These are phyloP conservation scores for Przewalskia tangutica DNA, from an alignment of 257 asterid species.

Conservation along the genomic window DNA sequence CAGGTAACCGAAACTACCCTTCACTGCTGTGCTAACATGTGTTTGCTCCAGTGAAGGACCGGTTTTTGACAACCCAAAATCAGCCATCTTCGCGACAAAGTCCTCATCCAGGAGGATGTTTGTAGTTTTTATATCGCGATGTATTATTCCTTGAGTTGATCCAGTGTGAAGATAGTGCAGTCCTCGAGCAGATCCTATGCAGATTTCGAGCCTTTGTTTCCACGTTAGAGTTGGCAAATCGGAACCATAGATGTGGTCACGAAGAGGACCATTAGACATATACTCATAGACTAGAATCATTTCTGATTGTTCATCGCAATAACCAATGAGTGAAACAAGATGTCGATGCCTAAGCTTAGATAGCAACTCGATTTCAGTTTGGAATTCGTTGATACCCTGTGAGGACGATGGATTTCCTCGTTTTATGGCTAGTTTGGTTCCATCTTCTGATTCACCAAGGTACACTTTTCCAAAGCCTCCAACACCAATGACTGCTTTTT, in stretches of 20 bases:
- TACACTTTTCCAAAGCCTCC: slow-evolving; percentile 99
- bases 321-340: slow-evolving; percentile 75
- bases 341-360: slow-evolving; percentile 88
- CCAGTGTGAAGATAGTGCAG: slow-evolving; percentile 94
- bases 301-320: slow-evolving; percentile 74
- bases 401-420: slow-evolving; percentile 82
- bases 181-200: slow-evolving; percentile 93
- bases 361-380: slow-evolving; percentile 65
- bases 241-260: slow-evolving; percentile 74
- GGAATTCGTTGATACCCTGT: slow-evolving; percentile 85
- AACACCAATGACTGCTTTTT: slow-evolving; percentile 58
- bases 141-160: slow-evolving; percentile 79
- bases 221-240: slow-evolving; percentile 45
- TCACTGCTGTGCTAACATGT: slow-evolving; percentile 90
- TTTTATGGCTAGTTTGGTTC: slow-evolving; percentile 68
- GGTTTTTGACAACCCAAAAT: slow-evolving; percentile 79
- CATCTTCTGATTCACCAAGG: slow-evolving; percentile 47
- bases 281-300: slow-evolving; percentile 87
- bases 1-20: slow-evolving; percentile 90
- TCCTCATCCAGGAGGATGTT: slow-evolving; percentile 76
- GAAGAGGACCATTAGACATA: slow-evolving; percentile 72
- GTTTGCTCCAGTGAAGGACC: slow-evolving; percentile 91
- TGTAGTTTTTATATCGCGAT: slow-evolving; percentile 84
- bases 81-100: slow-evolving; percentile 65
- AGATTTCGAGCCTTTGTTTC: slow-evolving; percentile 76